Base-by-base conservation (phyloP, 768 basidiomycete genomes). In the Tricholomella constricta region DNA sequence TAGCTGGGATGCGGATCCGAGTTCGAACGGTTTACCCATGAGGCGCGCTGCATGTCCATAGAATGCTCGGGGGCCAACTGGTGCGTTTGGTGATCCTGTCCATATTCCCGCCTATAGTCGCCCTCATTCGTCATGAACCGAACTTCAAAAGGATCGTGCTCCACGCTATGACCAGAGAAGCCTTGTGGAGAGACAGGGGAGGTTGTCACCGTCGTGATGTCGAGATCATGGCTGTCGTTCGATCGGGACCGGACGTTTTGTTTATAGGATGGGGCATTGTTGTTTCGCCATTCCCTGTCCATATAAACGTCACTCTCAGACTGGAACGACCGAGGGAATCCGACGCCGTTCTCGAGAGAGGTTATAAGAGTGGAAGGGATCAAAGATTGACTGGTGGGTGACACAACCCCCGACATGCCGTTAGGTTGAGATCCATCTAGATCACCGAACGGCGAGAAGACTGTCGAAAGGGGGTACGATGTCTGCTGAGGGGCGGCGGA, bases 391-490 rank as follows among this genome's bases (percentile, higher is more conserved):
- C 79, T 78, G 25, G 67, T 69, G 11, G 77, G 75, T 38, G 76
- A 77, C 22, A 68, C 58, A 48, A 67, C 31, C n/a, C n/a, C 63
- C n/a, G 65, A 64, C 1, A 65, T 58, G 37, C 51, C 51, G 44
- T 37, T 45, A 19, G 45, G 41, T 49, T 48, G 23, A 56, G 64
- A 20, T 55, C 50, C 47, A 35, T 77, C 75, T 36, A 65, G 50
- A 52, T 83, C 83, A 42, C 65, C 66, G 57, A 88, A 87, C 6
- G 84, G 82, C 29, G 80, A 78, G 64, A 86, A 85, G 2, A 69
- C 70, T 22, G 63, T 65, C 23, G 62, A 55, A 42, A 42, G 41
- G 46, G 48, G 60, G 59, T 57, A 54, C 6, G 52, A 17, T 12
- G 46, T 10, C 25, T 35, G 52, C 25, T 61, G 58, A 26, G 61